phyloP scores from a whole-genome alignment of 2,329 filamentous ascomycete species.

The Cytospora chrysosperma region DNA sequence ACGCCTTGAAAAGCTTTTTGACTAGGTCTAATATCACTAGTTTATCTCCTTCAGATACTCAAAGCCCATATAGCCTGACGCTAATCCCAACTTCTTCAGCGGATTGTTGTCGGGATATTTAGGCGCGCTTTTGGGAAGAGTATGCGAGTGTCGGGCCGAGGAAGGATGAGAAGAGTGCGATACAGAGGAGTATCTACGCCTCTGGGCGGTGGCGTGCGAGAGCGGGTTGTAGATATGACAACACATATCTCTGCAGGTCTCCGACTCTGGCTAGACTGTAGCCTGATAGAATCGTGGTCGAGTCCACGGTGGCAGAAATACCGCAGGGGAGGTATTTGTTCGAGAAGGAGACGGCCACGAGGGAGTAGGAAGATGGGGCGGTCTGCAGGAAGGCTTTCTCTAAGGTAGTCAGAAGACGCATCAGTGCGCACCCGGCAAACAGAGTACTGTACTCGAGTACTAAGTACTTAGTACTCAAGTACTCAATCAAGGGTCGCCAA shows the following conservation, averaged over 20 bases:
- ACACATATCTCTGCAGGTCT: background rate
- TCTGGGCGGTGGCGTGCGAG: constrained; percentile 15
- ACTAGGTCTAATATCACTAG: no score
- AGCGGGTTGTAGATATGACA: background rate
- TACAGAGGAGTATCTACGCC: constrained; percentile 14
- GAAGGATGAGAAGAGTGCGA: constrained; percentile 11
- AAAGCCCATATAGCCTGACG: constrained; percentile 11
- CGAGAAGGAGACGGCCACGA: no score
- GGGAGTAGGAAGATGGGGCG: background rate
- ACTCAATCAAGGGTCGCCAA: background rate
- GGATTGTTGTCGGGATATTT: constrained; percentile 5
- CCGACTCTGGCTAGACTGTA: background rate
- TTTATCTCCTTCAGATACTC: constrained; percentile 9
- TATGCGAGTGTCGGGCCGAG: background rate
- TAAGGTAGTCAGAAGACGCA: background rate
- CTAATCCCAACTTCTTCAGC: constrained; percentile 2
- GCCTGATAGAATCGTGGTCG: background rate
- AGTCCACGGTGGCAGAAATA: constrained; percentile 1
- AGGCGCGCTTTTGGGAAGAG: constrained; percentile 10
- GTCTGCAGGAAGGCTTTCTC: background rate
- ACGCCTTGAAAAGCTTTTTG: background rate
- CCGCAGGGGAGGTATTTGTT: no score
- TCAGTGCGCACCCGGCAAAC: background rate
- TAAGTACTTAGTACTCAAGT: no score
- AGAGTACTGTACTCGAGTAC: no score